Evolutionary conservation across 805 yeast genomes (phyloP), one percentile per base, ranked within the genome.

Genomic region (Kurtzmaniella fragi): DNA sequence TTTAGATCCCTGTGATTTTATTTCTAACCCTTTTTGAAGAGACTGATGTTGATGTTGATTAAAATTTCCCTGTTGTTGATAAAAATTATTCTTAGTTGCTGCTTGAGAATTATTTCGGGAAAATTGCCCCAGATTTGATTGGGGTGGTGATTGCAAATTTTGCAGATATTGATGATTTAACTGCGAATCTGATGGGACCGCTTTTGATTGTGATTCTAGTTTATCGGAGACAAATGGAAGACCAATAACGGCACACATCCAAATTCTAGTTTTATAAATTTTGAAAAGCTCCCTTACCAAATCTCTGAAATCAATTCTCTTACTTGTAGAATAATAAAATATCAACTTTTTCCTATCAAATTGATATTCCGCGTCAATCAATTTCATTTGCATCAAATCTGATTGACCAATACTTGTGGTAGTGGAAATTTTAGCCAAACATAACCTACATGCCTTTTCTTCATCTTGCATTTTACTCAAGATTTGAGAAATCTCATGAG

Each of bases 331-430:
- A 52, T 82, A 82, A 59, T 83, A 84, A 49, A 84, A 81, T 5
- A 83, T 84, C 44, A 84, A 67, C 49, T 85, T 85, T 54, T 83
- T 82, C 42, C 84, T 76, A 57, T 85, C 93, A 59, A 82, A 84
- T 59, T 85, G 95, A 59, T 82, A 84, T 57, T 85, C 95, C 1
- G 87, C 83, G 55, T 80, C 84, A 46, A 84, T 68, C 36, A 85
- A 72, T 49, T 76, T 75, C 70, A 85, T 66, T 43, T 63, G 63
- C 62, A 53, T 70, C 67, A 49, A 73, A 54, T 40, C 56, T 48
- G 47, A 39, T 52, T 54, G 20, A 8, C 37, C 41, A 30, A 32
- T 38, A 28, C 38, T 15, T 13, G 55, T 54, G 12, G 61, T 53
- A 20, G 75, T 75, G 43, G 74, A 69, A 30, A 80, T 75, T 51